Evolutionary conservation across 2,329 filamentous ascomycete species (phyloP), one percentile per base, ranked within the genome.

Genomic region (Colletotrichum sp.): DNA sequence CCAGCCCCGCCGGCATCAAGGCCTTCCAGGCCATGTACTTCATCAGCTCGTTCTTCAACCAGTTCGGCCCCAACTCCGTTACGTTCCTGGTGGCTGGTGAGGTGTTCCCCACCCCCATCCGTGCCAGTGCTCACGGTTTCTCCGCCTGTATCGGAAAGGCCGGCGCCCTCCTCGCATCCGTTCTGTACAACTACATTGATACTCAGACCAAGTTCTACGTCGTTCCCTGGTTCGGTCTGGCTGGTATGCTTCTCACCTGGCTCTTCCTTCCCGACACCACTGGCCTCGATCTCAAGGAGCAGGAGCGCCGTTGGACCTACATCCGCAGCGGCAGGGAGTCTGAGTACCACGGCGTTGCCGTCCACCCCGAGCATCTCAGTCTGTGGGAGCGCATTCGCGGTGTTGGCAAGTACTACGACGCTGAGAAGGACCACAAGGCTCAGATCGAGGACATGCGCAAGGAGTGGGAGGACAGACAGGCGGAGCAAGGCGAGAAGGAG

Each of bases 11-110:
- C 7, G 92, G 95, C 80, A 94, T 98, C 84, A 93, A 95, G 82
- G 88, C 90, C n/a, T 99, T 99, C 93, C 96, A 98, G 88, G 93
- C 96, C 83, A 98, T 99, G 95, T 98, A 98, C 90, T 98, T 98
- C 88, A 85, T 99, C 80, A 98, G 95, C 9, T 98, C 95, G 28
- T 99, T 99, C 90, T 99, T 99, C 93, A 98, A 98, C 90, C 96
- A 99, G 84, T 99, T 99, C 82, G 96, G 96, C 15, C 96, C 96
- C 85, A 99, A 99, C 90, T 94, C 93, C 63, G 96, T 98, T 81
- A 98, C 96, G 77, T 99, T 99, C 94, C 92, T 99, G 79, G 95
- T 98, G 43, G 96, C 96, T 59, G 96, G 95, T 59, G 96, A 99
- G 85, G 95, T 98, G n/a, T 99, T 95, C 90, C 96, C 96, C 12